A percentile compares a stretch with the other conserved stretches of the same genome.
Conservation (phyloP, 2,329 filamentous ascomycete species). For the Fusarium nygamai region DNA sequence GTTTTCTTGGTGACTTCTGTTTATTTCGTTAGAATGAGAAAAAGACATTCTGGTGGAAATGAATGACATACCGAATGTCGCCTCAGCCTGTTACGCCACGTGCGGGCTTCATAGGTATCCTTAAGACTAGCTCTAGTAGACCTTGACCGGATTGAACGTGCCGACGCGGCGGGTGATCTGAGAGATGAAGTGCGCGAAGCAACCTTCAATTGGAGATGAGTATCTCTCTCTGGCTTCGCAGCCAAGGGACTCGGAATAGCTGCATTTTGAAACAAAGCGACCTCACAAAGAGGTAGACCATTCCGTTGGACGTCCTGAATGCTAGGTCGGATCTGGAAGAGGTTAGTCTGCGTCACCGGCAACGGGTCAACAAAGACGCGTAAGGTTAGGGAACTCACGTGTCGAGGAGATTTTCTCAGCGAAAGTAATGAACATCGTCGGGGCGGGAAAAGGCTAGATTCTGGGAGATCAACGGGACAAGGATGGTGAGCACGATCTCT, state of each 20-base stretch:
- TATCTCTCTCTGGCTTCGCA: not conserved
- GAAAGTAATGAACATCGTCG: slow-evolving; percentile 4
- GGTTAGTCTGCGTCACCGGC: not conserved
- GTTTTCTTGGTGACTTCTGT: not conserved
- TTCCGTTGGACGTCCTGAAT: not conserved
- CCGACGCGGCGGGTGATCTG: not conserved
- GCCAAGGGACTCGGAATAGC: slow-evolving; percentile 1
- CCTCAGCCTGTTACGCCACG: slow-evolving; percentile 18
- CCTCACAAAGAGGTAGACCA: slow-evolving; percentile 10
- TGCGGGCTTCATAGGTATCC: slow-evolving; percentile 18
- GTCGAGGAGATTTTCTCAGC: not conserved
- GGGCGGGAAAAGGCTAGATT: slow-evolving; percentile 18
- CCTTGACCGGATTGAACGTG: not conserved
- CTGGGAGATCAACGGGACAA: not conserved
- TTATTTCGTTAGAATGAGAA: not conserved
- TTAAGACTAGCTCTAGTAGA: not conserved
- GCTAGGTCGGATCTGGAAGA: slow-evolving; percentile 4
- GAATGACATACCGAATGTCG: slow-evolving; percentile 4
- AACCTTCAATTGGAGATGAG: not conserved
- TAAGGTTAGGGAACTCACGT: not conserved
- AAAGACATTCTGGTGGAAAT: not conserved
- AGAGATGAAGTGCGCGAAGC: not conserved
- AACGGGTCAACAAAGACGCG: slow-evolving; percentile 9
- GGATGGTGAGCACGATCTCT: not conserved
- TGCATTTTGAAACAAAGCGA: slow-evolving; percentile 8